Evolutionary conservation across 140 eudicot genomes (phyloP).

Genomic region (Oenanthe javanica): DNA sequence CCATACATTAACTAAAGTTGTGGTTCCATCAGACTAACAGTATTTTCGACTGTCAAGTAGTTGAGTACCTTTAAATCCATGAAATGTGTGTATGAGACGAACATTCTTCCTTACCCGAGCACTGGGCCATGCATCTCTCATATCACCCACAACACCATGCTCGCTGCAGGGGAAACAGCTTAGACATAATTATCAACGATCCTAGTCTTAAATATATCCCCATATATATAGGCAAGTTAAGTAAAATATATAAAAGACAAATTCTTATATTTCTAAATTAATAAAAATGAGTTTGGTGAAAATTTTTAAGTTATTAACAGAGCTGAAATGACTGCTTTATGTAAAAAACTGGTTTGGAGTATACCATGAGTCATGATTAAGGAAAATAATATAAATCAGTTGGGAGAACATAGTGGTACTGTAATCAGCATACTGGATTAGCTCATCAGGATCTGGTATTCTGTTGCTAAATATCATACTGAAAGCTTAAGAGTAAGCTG

Average conservation of each 20-base stretch:
- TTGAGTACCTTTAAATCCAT: constrained; percentile 79
- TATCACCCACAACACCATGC: constrained; percentile 93
- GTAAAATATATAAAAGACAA: neutral
- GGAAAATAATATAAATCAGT: neutral
- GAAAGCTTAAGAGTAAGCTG: too few relatives aligned
- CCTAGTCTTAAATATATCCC: neutral
- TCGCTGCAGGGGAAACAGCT: constrained; percentile 41
- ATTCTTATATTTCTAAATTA: neutral
- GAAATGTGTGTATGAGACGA: constrained; percentile 80
- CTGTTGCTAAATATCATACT: neutral
- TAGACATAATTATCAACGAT: neutral
- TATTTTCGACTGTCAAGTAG: neutral
- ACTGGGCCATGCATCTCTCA: constrained; percentile 98
- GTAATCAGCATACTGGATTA: neutral
- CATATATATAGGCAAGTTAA: neutral
- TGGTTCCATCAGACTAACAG: neutral
- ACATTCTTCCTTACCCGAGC: constrained; percentile 91
- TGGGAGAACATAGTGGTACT: neutral
- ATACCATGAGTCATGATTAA: neutral
- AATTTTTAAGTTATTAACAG: neutral
- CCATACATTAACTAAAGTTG: neutral
- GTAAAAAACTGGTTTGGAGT: neutral
- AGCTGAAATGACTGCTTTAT: neutral
- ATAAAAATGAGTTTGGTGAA: neutral
- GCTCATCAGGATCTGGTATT: neutral